Conservation (phyloP, 495 filamentous ascomycete species). For the Copromyces sp. region DNA sequence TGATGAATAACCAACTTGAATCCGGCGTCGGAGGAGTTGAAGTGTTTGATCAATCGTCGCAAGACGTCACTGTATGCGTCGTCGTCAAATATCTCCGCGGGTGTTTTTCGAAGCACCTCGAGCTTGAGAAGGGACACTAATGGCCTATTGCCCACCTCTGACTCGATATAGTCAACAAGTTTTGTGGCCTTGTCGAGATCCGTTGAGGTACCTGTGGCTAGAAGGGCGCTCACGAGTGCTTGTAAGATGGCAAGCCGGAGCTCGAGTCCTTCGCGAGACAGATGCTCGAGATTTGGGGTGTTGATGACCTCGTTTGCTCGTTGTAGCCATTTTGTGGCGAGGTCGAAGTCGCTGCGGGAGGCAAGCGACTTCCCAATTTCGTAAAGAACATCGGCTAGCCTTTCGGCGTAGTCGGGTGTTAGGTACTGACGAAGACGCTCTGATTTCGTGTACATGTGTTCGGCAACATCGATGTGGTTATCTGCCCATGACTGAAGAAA, state of each 20-base stretch:
- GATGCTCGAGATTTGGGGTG: slow-evolving; percentile 40
- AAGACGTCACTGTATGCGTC: slow-evolving; percentile 42
- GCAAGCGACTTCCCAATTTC: slow-evolving; percentile 59
- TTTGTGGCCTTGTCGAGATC: slow-evolving; percentile 43
- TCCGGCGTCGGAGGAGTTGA: slow-evolving; percentile 48
- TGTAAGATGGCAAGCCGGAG: slow-evolving; percentile 58
- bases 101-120: slow-evolving; percentile 45
- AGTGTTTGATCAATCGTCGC: slow-evolving; percentile 43
- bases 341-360: slow-evolving; percentile 36
- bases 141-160: slow-evolving; percentile 50
- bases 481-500: slow-evolving; percentile 58
- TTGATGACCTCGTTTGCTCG: slow-evolving; percentile 52
- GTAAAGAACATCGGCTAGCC: slow-evolving; percentile 60
- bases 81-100: slow-evolving; percentile 36
- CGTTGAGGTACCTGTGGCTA: slow-evolving; percentile 36
- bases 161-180: slow-evolving; percentile 47
- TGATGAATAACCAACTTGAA: slow-evolving; percentile 64
- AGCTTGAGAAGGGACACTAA: slow-evolving; percentile 60
- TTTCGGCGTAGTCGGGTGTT: slow-evolving; percentile 46
- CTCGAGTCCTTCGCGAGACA: slow-evolving; percentile 52
- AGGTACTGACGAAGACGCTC: slow-evolving; percentile 27
- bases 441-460: slow-evolving; percentile 61
- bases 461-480: slow-evolving; percentile 60
- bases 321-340: slow-evolving; percentile 65
- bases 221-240: slow-evolving; percentile 43